These are phyloP conservation scores for Aleurites moluccanus DNA, from an alignment of 441 rosid species.

Conservation along the genomic window DNA sequence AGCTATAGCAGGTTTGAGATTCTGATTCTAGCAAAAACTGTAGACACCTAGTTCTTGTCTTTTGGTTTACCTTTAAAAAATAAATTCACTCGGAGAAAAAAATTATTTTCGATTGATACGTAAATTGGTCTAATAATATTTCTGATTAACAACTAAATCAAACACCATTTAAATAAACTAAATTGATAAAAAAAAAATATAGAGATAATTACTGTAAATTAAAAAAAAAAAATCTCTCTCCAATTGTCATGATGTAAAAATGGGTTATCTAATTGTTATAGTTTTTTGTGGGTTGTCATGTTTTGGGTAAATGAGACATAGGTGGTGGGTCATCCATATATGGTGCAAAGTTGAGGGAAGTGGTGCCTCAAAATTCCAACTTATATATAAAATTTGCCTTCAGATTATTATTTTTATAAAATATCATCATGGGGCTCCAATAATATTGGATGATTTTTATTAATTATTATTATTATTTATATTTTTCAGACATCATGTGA, in stretches of 20 bases:
- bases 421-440: neutral
- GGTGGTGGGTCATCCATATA: constrained; percentile 24
- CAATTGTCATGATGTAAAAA: neutral
- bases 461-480: no score
- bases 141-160: no score
- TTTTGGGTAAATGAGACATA: constrained; percentile 11
- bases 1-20: constrained; percentile 24
- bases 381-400: neutral
- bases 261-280: neutral
- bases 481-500: neutral
- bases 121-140: no score
- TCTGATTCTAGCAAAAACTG: constrained; percentile 22
- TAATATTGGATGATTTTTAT: constrained; percentile 23
- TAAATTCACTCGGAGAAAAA: no score
- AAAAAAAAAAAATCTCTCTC: no score
- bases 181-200: no score
- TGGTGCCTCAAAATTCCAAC: neutral
- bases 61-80: neutral
- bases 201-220: no score
- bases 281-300: constrained; percentile 17
- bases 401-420: neutral
- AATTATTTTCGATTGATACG: no score
- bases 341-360: neutral
- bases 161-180: no score
- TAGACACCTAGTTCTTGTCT: constrained; percentile 19